Evolutionary conservation across 768 basidiomycete genomes (phyloP).

Genomic region (Mycena crocata): DNA sequence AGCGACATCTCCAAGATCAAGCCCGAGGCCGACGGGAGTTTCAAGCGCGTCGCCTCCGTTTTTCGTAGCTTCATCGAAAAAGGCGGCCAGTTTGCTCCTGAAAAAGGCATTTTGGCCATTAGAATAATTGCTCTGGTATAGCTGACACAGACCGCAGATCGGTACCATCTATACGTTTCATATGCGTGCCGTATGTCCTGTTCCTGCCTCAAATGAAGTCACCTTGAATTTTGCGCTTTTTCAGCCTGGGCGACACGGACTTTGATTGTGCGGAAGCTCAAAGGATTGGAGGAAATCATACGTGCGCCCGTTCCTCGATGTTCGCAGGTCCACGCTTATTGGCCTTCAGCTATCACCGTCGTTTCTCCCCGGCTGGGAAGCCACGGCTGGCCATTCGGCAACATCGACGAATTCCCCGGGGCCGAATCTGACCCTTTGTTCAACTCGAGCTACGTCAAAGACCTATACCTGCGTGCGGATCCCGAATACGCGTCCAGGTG

Average conservation of each 20-base stretch:
- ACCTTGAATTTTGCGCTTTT: not conserved
- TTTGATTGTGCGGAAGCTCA: constrained; percentile 89
- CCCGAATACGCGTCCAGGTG: constrained; percentile 80
- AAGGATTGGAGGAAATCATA: constrained; percentile 90
- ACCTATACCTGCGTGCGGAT: constrained; percentile 84
- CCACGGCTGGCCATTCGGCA: constrained; percentile 90
- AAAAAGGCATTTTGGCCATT: constrained; percentile 67
- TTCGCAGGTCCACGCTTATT: not conserved
- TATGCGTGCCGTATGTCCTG: constrained; percentile 79
- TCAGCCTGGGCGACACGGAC: constrained; percentile 94
- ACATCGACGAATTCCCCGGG: constrained; percentile 72
- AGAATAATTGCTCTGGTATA: too few species aligned
- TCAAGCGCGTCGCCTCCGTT: constrained; percentile 63
- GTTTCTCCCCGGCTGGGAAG: constrained; percentile 90
- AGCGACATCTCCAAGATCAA: constrained; percentile 66
- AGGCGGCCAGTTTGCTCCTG: constrained; percentile 75
- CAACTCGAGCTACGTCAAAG: constrained; percentile 76
- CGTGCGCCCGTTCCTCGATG: constrained; percentile 57
- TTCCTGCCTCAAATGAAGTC: not conserved
- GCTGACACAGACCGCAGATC: constrained; percentile 57
- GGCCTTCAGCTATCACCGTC: constrained; percentile 70
- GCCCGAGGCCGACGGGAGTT: constrained; percentile 61
- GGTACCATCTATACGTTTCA: constrained; percentile 93
- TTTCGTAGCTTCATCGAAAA: constrained; percentile 69
- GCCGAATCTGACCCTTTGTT: constrained; percentile 81